A percentile compares a stretch with the other conserved stretches of the same genome.
These are phyloP conservation scores for Blakeslea trispora DNA, from an alignment of 371 early-diverging fungal species.

Conservation along the genomic window DNA sequence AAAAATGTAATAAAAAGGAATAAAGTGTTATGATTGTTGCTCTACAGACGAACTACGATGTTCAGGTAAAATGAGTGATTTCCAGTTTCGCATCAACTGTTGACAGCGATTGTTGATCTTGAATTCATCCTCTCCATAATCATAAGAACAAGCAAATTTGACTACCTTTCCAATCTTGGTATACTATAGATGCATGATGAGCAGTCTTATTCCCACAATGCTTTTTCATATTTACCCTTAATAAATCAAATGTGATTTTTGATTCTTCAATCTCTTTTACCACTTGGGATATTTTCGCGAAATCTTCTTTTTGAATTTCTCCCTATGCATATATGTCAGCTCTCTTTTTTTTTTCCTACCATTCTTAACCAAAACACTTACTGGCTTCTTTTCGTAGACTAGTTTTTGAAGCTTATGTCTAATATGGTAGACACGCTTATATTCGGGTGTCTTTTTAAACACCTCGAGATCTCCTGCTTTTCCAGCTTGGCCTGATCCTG, in stretches of 20 bases:
- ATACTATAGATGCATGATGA: too few relatives aligned
- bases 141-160: conserved; percentile 31
- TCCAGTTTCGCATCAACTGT: conserved; percentile 36
- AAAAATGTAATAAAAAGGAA: neutral
- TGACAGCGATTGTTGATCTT: conserved; percentile 32
- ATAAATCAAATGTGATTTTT: conserved; percentile 29
- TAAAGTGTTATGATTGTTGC: conserved; percentile 11
- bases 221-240: conserved; percentile 25
- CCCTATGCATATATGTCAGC: conserved; percentile 17
- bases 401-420: conserved; percentile 40
- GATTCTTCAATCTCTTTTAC: conserved; percentile 35
- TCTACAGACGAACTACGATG: conserved; percentile 11
- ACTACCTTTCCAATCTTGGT: conserved; percentile 47
- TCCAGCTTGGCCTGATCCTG: neutral
- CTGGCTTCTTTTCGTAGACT: conserved; percentile 38
- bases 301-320: conserved; percentile 33
- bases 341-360: neutral
- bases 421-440: conserved; percentile 25
- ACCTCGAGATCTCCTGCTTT: conserved; percentile 7
- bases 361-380: conserved; percentile 10
- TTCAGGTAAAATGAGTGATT: conserved; percentile 18
- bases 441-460: conserved; percentile 23
- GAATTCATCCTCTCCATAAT: conserved; percentile 29
- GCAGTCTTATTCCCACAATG: too few relatives aligned
- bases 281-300: conserved; percentile 26